Evolutionary conservation across 1,284 basidiomycete species (phyloP), one percentile per base, ranked within the genome.

Genomic region (Ustanciosporium gigantosporum): DNA sequence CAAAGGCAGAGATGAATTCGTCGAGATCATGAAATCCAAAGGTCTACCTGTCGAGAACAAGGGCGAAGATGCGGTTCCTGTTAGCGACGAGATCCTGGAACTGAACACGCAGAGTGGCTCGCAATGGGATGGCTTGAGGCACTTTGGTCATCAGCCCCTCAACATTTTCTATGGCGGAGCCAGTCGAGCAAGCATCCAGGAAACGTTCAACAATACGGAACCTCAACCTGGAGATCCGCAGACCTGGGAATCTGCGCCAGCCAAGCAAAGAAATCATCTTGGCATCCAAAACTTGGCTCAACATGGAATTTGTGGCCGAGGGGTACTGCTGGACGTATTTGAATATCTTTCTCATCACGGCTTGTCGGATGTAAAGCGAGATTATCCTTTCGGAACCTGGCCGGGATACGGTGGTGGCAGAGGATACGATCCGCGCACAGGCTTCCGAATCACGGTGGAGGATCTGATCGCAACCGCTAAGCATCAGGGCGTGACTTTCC

Each of bases 21-120:
- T 56, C 17, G 51, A 55, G 2, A 21, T 14, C 4, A 25, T 60
- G 6, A 36, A 46, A 9, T 36, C 38, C n/a, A 41, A 45, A 20
- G 24, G 43, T 13, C 42, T 42, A 2, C 47, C 57, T 32, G 47
- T 67, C 2, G 14, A 45, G 19, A 50, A 50, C 16, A n/a, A 27
- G 3, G 40, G 48, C 8, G 50, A 65, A 19, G n/a, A 39, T 14
- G 52, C 46, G 14, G 50, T 60, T 21, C 51, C 56, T 14, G 31
- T 71, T 20, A 55, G 37, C 17, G 74, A 76, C 19, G 79, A 79
- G 41, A 40, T 66, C 25, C 48, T 80, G 8, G 42, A 70, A 13
- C 58, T 88, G 85, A 88, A 88, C 59, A 85, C 86, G 0, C 87
- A 88, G 79, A 86, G 85, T 0, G 86, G 87, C 20, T 83, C 86